These are phyloP conservation scores for Zalaria obscura DNA, from an alignment of 2,329 filamentous ascomycete genomes.

Conservation along the genomic window DNA sequence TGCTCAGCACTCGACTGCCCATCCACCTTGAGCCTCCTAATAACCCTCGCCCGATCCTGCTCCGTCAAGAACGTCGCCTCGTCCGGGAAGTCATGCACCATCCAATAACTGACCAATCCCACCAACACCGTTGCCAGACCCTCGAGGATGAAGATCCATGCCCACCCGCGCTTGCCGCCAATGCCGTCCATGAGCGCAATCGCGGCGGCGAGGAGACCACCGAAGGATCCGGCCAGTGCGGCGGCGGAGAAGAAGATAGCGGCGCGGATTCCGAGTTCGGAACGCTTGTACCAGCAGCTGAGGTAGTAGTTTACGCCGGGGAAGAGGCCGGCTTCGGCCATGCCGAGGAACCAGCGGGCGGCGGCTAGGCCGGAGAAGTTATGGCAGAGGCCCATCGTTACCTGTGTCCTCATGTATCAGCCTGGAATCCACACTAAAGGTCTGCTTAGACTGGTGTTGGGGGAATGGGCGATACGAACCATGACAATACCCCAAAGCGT, in stretches of 20 bases:
- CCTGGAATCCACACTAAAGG: too few species aligned
- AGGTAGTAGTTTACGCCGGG: constrained; percentile 70
- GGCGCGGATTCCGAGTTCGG: constrained; percentile 65
- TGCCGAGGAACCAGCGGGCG: constrained; percentile 16
- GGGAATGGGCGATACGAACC: constrained; percentile 45
- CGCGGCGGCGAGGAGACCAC: constrained; percentile 57
- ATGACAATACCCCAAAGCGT: constrained; percentile 54
- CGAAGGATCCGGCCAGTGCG: constrained; percentile 64
- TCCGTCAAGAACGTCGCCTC: constrained; percentile 56
- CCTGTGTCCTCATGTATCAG: background rate
- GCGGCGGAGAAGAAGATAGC: constrained; percentile 77
- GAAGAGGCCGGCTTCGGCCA: constrained; percentile 29
- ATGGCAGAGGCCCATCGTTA: constrained; percentile 7
- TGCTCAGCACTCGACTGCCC: constrained; percentile 61
- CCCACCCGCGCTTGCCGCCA: constrained; percentile 26
- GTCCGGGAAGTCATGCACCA: constrained; percentile 72
- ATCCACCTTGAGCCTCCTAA: constrained; percentile 56
- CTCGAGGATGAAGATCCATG: constrained; percentile 35
- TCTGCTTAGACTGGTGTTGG: too few species aligned
- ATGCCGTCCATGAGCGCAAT: constrained; percentile 57
- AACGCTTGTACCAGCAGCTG: constrained; percentile 70
- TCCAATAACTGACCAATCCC: constrained; percentile 56
- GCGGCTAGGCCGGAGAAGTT: constrained; percentile 15
- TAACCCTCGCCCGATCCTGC: constrained; percentile 55
- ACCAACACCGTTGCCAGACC: constrained; percentile 57